Evolutionary conservation across 768 basidiomycete species (phyloP), one percentile per base, ranked within the genome.

Genomic region (Naganishia antarctica): DNA sequence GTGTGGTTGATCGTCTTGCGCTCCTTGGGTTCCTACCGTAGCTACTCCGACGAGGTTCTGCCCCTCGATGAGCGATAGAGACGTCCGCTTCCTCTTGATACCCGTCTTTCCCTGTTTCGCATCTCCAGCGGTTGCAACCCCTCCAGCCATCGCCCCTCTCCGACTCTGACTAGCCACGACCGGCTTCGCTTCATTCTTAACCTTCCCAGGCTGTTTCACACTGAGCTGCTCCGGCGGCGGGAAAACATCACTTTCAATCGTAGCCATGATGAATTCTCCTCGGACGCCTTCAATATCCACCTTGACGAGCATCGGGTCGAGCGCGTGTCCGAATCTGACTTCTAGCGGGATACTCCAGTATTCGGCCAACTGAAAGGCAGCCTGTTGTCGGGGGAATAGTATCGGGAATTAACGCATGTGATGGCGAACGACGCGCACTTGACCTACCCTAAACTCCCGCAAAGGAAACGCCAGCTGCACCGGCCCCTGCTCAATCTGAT

Each of bases 381-480:
- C 74, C 76, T 77, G 61, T 8, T 37, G 9, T 26, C 28, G n/a
- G n/a, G n/a, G n/a, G n/a, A n/a, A n/a, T n/a, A n/a, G n/a, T n/a
- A n/a, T n/a, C n/a, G n/a, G n/a, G n/a, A n/a, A n/a, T n/a, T n/a
- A n/a, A n/a, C n/a, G n/a, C n/a, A n/a, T n/a, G n/a, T n/a, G n/a
- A n/a, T n/a, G n/a, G n/a, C n/a, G n/a, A n/a, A n/a, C n/a, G n/a
- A n/a, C n/a, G n/a, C n/a, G n/a, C n/a, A n/a, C n/a, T n/a, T n/a
- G 7, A 67, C 76, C 68, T 65, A 77, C 76, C 50, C 72, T 68
- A 60, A 77, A 77, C 62, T 77, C 76, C 46, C 66, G 71, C 71
- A 77, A 72, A 12, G 76, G 76, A 59, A 77, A 64, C 4, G 73
- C 74, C 60, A 77, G 53, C 43, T 72, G 71, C 7, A 77, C 67